Evolutionary conservation across 148 eudicot species (phyloP).

Genomic region (Rhododendron ovatum): DNA sequence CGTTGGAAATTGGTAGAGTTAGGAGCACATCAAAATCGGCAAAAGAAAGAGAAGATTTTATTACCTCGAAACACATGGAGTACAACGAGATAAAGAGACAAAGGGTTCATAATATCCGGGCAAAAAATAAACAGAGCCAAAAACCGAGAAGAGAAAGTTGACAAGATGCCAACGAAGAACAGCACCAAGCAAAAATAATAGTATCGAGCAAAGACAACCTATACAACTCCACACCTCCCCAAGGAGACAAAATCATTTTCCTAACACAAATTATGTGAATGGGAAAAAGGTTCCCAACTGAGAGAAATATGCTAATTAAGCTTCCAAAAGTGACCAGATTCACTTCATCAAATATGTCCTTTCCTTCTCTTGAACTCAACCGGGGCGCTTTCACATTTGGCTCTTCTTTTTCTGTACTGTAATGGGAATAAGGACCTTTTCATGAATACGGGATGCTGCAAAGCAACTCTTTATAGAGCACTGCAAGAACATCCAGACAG

Average conservation of each 20-base stretch:
- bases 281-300: not conserved
- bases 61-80: not conserved
- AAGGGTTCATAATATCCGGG: too few relatives aligned
- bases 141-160: too few relatives aligned
- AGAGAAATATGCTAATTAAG: not conserved
- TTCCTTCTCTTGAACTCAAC: conserved; percentile 8
- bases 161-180: too few relatives aligned
- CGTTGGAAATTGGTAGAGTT: not conserved
- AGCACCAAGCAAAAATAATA: too few relatives aligned
- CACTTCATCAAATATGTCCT: conserved; percentile 13
- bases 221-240: too few relatives aligned
- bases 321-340: conserved; percentile 8
- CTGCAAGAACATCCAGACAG: rapidly evolving
- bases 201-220: too few relatives aligned
- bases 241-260: conserved; percentile 11
- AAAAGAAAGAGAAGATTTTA: too few relatives aligned
- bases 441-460: not conserved
- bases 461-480: too few relatives aligned
- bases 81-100: not conserved
- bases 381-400: not conserved
- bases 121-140: not conserved
- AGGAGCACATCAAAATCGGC: not conserved
- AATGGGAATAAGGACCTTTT: not conserved
- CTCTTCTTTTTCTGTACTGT: not conserved
- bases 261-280: not conserved